Percentiles rank a stretch among this genome's conserved stretches.
Conservation (phyloP, 169 alveolate species). For the Plasmodium vivax region DNA sequence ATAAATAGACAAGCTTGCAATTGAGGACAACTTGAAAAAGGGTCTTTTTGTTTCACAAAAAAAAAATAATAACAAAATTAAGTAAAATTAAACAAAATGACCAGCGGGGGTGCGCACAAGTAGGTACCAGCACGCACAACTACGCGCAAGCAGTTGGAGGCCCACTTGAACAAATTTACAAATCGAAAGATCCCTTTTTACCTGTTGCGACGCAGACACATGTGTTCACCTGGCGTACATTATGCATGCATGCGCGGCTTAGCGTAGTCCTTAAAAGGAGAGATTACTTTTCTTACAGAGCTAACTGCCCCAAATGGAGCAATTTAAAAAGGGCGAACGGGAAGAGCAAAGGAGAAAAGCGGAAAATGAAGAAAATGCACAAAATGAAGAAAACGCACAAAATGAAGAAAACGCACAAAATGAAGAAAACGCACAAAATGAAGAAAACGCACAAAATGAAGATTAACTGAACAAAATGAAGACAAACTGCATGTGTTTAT, state of each 20-base stretch:
- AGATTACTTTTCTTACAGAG: slow-evolving; percentile 4
- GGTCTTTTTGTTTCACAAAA: background rate
- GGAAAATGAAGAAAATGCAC: background rate
- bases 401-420: too few relatives aligned
- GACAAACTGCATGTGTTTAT: background rate
- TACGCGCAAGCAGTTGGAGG: background rate
- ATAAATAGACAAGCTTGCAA: background rate
- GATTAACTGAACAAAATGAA: background rate
- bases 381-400: too few relatives aligned
- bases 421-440: background rate
- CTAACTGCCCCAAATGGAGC: background rate
- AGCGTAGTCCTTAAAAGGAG: background rate
- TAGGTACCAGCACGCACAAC: background rate
- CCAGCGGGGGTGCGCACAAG: background rate
- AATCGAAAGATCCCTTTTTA: background rate
- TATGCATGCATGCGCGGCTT: background rate
- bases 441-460: background rate
- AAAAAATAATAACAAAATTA: background rate
- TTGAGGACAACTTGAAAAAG: background rate
- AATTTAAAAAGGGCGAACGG: background rate
- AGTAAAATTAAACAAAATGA: background rate
- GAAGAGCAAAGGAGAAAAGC: background rate
- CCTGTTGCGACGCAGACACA: background rate
- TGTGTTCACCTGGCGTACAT: background rate
- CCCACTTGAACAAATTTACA: background rate